phyloP scores from a whole-genome alignment of 2,329 filamentous ascomycete genomes.

The Pseudogymnoascus sp. region DNA sequence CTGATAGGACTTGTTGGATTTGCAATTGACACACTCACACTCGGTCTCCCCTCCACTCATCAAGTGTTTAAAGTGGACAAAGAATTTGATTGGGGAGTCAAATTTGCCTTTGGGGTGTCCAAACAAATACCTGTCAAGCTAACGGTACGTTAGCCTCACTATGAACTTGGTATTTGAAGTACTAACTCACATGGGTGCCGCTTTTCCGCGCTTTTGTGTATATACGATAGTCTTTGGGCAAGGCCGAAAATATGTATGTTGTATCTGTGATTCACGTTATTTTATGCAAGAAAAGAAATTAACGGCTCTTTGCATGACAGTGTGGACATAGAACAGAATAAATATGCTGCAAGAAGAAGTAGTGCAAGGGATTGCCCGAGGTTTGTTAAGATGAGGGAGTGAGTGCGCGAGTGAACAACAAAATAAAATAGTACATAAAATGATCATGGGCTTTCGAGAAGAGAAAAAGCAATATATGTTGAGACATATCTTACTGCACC shows the following conservation, averaged over 20 bases:
- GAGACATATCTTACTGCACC: background rate
- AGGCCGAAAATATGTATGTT: background rate
- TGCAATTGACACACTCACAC: slow-evolving; percentile 12
- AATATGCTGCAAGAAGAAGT: background rate
- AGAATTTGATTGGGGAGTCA: slow-evolving; percentile 13
- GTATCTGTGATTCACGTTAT: background rate
- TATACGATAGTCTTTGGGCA: background rate
- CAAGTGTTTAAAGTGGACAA: slow-evolving; percentile 11
- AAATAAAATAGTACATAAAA: background rate
- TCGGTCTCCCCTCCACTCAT: slow-evolving; percentile 9
- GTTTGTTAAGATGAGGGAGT: background rate
- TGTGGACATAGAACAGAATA: background rate
- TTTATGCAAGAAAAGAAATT: background rate
- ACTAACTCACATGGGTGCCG: background rate
- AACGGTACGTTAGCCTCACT: background rate
- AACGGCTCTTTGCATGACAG: background rate
- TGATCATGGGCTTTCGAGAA: background rate
- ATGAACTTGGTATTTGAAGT: background rate
- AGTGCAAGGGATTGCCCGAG: background rate
- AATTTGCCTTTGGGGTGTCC: slow-evolving; percentile 12
- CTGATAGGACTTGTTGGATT: background rate
- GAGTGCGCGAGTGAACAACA: background rate
- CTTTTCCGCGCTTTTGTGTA: background rate
- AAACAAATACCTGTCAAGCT: slow-evolving; percentile 13
- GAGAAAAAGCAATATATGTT: background rate